These are phyloP conservation scores for Aegilops speltoides DNA, from an alignment of 176 grass and related monocot genomes.

Conservation along the genomic window DNA sequence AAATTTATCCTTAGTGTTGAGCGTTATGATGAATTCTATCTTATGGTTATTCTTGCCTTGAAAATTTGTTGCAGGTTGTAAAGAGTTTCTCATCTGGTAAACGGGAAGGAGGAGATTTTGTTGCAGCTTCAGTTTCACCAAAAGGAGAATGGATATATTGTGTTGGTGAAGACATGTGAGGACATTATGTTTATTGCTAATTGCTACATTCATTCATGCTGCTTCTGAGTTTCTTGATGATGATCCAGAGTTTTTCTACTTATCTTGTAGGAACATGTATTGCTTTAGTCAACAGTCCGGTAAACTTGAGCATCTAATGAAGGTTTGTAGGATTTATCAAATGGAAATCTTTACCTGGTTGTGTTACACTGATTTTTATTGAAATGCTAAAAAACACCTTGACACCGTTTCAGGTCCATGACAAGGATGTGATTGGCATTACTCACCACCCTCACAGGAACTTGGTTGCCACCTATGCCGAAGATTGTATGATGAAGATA, in stretches of 20 bases:
- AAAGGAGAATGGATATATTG: conserved; percentile 99
- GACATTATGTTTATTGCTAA: conserved; percentile 21
- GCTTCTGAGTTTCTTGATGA: neutral
- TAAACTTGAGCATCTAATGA: conserved; percentile 97
- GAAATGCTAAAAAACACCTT: neutral
- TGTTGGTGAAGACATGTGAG: conserved; percentile 99
- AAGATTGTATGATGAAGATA: conserved; percentile 96
- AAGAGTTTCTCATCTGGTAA: conserved; percentile 98
- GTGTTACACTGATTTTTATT: neutral
- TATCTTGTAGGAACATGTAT: conserved; percentile 77
- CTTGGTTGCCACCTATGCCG: conserved; percentile 79
- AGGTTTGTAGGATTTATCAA: conserved; percentile 50
- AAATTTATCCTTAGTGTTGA: neutral
- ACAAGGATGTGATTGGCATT: conserved; percentile 93
- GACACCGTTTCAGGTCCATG: conserved; percentile 51
- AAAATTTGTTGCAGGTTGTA: conserved; percentile 65
- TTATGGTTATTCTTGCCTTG: conserved; percentile 7
- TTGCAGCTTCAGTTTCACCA: conserved; percentile 85
- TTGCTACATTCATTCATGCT: conserved; percentile 28
- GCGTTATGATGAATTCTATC: neutral
- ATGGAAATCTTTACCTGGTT: neutral
- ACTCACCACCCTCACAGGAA: conserved; percentile 91
- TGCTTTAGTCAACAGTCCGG: conserved; percentile 95
- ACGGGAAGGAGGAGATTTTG: conserved; percentile 90
- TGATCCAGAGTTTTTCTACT: conserved; percentile 7